Evolutionary conservation across 352 stramenopile species (phyloP), one percentile per base, ranked within the genome.

Genomic region (Globisporangium spinosum): DNA sequence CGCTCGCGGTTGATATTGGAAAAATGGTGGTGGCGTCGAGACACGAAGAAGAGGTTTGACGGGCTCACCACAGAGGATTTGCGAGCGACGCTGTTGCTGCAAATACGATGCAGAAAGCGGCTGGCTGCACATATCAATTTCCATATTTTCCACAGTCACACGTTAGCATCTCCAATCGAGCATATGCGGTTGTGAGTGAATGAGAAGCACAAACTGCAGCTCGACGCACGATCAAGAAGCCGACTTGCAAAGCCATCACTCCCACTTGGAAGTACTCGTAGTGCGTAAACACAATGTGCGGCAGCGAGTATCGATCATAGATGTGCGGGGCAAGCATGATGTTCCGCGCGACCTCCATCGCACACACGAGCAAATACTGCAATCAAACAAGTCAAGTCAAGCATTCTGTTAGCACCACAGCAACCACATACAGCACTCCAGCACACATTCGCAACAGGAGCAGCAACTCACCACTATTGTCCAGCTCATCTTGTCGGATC

Each of bases 231-330:
- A 95, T 88, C 54, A 95, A 71, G 7, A 88, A 32, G 38, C 77
- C 71, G 69, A 90, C 76, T 75, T 95, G 77, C 27, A 88, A 54
- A n/a, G 80, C 63, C 54, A 95, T 70, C 38, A 87, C 75, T 0
- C 43, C 66, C n/a, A 93, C 72, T 73, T 95, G 87, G 63, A 93
- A 89, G 66, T 82, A 80, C 58, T 93, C 80, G 61, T 95, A 95
- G 68, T 68, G 67, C 2, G 79, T 80, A 60, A 93, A 90, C 17
- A 77, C 68, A 62, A 89, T 79, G 10, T 76, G 69, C 15, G 85
- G 83, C 54, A 84, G 76, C 40, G 74, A 76, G 56, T 79, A 91
- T 29, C 83, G 77, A 58, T 83, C 81, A 38, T 91, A 89, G 25
- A 90, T 58, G 68, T 89, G 77, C 53, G 83, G 80, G 13, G 76